Evolutionary conservation across 176 grass and related monocot species (phyloP), one percentile per base, ranked within the genome.

Genomic region (Aegilops longissima): DNA sequence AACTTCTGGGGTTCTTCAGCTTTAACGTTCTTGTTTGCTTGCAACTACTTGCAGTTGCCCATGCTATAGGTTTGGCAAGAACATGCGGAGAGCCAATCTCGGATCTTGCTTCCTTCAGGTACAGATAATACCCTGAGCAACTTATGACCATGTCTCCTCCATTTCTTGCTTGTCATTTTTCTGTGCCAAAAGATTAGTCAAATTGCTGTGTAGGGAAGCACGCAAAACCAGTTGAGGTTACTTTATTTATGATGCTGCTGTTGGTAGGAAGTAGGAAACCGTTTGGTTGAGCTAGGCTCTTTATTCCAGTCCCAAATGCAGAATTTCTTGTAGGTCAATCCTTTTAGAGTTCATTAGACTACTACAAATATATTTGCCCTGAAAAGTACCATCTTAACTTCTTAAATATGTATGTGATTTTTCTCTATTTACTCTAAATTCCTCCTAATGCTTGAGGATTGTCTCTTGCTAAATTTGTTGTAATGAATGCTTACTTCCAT

Each of bases 71-170:
- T 98, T 98, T 73, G 96, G 96, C 75, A 94, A 92, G 86, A 98
- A 96, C 93, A 93, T 94, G 90, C 64, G 79, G 72, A 88, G 93
- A 88, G 96, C 93, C 79, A 94, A 92, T 83, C 87, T 98, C 16
- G 96, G 96, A 81, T 90, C 93, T 80, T 98, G 96, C 61, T 96
- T 96, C 88, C 52, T 98, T 92, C 96, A 98, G 90, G 96, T 98
- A 91, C 77, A 64, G 63, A 88, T 77, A 85, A 82, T 36, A 68
- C 39, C 34, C 13, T 61, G 21, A 69, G 24, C 20, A 62, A 14
- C 12, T 5, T 58, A 88, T 4, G 34, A 10, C 31, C 71, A 56
- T 82, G 4, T 45, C 42, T 11, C 31, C 5, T 66, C 65, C 72
- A 82, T 88, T 91, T 64, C 34, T 42, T 85, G 31, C 14, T 80